Percentiles rank a stretch among this genome's conserved stretches.
phyloP scores from a whole-genome alignment of 805 yeast genomes.

The Hanseniaspora singularis region DNA sequence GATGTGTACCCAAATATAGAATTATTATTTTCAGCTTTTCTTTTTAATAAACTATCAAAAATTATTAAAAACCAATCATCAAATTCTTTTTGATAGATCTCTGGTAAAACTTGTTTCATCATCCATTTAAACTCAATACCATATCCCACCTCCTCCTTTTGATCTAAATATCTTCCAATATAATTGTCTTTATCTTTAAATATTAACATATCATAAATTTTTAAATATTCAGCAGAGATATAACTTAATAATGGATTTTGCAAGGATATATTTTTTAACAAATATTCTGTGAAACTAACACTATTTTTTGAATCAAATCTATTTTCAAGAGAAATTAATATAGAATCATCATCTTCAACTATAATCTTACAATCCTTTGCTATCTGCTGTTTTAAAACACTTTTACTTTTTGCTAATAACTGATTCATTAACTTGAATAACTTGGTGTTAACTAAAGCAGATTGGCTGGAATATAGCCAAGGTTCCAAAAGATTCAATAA shows the following conservation, averaged over 20 bases:
- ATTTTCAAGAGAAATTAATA: conserved; percentile 10
- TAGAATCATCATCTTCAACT: conserved; percentile 4
- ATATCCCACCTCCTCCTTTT: conserved; percentile 27
- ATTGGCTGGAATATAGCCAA: conserved; percentile 72
- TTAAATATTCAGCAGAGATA: conserved; percentile 21
- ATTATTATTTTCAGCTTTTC: conserved; percentile 31
- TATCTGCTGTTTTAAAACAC: conserved; percentile 11
- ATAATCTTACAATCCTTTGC: conserved; percentile 9
- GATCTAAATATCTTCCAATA: conserved; percentile 44
- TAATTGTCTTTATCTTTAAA: conserved; percentile 71
- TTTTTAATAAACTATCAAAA: conserved; percentile 53
- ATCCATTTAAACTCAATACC: conserved; percentile 60
- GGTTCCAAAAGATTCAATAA: conserved; percentile 66
- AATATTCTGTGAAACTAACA: conserved; percentile 9
- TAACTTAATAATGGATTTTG: conserved; percentile 20
- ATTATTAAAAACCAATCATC: conserved; percentile 75
- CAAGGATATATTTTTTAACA: conserved; percentile 1
- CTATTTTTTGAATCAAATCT: conserved; percentile 14
- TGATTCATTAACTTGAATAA: conserved; percentile 51
- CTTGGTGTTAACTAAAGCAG: conserved; percentile 72
- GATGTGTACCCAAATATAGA: conserved; percentile 37
- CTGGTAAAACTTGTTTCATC: conserved; percentile 59
- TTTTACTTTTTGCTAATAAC: conserved; percentile 3
- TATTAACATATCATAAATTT: conserved; percentile 74
- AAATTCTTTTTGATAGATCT: conserved; percentile 66